Percentiles rank a stretch among this genome's conserved stretches.
phyloP scores from a whole-genome alignment of 495 filamentous ascomycete genomes.

The Glarea lozoyensis region DNA sequence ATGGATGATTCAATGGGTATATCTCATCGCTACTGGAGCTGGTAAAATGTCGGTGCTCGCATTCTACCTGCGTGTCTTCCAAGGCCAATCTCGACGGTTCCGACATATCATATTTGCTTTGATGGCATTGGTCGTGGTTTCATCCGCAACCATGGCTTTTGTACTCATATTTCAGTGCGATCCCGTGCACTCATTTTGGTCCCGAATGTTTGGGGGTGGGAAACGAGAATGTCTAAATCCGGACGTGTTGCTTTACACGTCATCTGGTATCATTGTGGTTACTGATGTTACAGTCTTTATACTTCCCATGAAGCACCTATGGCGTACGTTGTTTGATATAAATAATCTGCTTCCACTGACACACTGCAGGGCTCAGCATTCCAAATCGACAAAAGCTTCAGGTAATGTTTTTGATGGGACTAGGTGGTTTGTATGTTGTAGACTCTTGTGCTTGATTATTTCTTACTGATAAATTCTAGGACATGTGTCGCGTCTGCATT shows the following conservation, averaged over 20 bases:
- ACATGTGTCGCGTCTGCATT: not conserved
- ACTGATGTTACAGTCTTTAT: not conserved
- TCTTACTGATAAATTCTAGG: not conserved
- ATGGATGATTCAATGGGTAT: not conserved
- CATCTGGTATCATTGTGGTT: not conserved
- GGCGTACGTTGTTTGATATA: not conserved
- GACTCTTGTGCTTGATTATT: not conserved
- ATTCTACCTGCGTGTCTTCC: slow-evolving; percentile 1
- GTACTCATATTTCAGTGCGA: not conserved
- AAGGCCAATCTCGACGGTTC: not conserved
- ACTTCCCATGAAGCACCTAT: not conserved
- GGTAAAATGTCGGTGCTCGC: not conserved
- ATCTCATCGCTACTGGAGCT: not conserved
- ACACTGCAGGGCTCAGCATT: not conserved
- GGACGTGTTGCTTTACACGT: not conserved
- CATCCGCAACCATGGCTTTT: not conserved
- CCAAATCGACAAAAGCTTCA: not conserved
- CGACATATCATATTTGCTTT: not conserved
- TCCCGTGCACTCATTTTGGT: not conserved
- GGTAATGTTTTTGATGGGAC: not conserved
- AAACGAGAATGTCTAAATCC: not conserved
- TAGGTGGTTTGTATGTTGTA: not conserved
- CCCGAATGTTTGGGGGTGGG: not conserved
- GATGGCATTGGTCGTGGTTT: not conserved
- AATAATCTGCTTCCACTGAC: not conserved